These are phyloP conservation scores for Colletotrichum melonis DNA, from an alignment of 2,329 filamentous ascomycete species.

Conservation along the genomic window DNA sequence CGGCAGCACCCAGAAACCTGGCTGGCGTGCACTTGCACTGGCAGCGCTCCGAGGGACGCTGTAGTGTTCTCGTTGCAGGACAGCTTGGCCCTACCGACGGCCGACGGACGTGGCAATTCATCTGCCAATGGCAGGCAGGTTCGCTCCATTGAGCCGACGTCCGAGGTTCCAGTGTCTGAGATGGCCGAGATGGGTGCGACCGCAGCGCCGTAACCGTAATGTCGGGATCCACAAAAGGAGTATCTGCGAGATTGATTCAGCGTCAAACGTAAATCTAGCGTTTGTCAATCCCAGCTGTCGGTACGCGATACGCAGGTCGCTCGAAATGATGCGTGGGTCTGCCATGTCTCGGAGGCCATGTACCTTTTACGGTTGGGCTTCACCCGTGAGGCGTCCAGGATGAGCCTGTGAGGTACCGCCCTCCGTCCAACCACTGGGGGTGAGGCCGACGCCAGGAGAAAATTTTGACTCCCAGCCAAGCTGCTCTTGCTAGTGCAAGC, in stretches of 20 bases:
- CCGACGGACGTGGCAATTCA: neutral
- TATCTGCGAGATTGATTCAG: slow-evolving; percentile 34
- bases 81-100: neutral
- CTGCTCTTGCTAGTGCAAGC: neutral
- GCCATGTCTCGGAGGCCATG: neutral
- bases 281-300: slow-evolving; percentile 26
- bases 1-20: slow-evolving; percentile 29
- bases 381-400: neutral
- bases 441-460: neutral
- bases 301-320: slow-evolving; percentile 18
- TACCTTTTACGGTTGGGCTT: slow-evolving; percentile 1
- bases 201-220: slow-evolving; percentile 9
- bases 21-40: slow-evolving; percentile 19
- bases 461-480: neutral
- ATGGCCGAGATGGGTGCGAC: slow-evolving; percentile 25
- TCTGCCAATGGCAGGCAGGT: slow-evolving; percentile 1
- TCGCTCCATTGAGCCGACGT: slow-evolving; percentile 30
- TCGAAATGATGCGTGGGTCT: slow-evolving; percentile 14
- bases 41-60: neutral
- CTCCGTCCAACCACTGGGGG: neutral
- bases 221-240: slow-evolving; percentile 25
- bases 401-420: neutral
- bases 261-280: slow-evolving; percentile 31
- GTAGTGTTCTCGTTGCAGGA: neutral
- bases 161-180: slow-evolving; percentile 29